Conservation (phyloP, 352 stramenopile genomes). For the Aphanomyces stellatus region DNA sequence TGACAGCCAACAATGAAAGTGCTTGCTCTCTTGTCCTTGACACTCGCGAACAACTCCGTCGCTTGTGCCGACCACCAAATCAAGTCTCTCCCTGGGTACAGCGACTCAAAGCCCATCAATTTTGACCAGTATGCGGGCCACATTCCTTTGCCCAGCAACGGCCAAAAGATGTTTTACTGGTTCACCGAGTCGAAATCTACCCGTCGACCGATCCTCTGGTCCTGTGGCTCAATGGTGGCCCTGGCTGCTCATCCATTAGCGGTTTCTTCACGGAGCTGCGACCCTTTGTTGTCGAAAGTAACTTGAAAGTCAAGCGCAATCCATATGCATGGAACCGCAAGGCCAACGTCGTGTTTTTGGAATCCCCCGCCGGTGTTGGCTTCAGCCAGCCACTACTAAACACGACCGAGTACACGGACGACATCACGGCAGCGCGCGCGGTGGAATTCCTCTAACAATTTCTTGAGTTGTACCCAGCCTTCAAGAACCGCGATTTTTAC, state of each 20-base stretch:
- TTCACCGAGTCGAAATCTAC: slow-evolving; percentile 55
- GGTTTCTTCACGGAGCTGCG: slow-evolving; percentile 59
- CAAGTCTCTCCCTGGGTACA: slow-evolving; percentile 37
- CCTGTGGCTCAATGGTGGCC: slow-evolving; percentile 73
- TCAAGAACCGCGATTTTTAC: slow-evolving; percentile 61
- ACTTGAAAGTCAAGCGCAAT: slow-evolving; percentile 51
- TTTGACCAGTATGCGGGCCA: slow-evolving; percentile 70
- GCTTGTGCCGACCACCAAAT: slow-evolving; percentile 41
- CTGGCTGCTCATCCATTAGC: slow-evolving; percentile 62
- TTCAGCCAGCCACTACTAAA: slow-evolving; percentile 57
- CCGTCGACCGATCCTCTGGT: slow-evolving; percentile 57
- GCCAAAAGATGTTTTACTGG: slow-evolving; percentile 60
- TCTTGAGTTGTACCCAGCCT: slow-evolving; percentile 53
- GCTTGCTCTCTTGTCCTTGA: too few species aligned
- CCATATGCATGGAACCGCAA: slow-evolving; percentile 80
- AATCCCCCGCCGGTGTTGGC: slow-evolving; percentile 65
- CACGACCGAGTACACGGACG: slow-evolving; percentile 45
- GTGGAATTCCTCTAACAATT: slow-evolving; percentile 61
- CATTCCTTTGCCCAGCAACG: slow-evolving; percentile 37
- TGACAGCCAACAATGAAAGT: too few species aligned
- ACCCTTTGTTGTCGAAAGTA: slow-evolving; percentile 44
- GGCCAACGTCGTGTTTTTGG: slow-evolving; percentile 82
- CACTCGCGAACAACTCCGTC: slow-evolving; percentile 15
- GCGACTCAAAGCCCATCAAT: slow-evolving; percentile 25
- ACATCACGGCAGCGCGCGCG: slow-evolving; percentile 36